phyloP scores from a whole-genome alignment of 2,329 filamentous ascomycete species.

The Penicillium sp. region DNA sequence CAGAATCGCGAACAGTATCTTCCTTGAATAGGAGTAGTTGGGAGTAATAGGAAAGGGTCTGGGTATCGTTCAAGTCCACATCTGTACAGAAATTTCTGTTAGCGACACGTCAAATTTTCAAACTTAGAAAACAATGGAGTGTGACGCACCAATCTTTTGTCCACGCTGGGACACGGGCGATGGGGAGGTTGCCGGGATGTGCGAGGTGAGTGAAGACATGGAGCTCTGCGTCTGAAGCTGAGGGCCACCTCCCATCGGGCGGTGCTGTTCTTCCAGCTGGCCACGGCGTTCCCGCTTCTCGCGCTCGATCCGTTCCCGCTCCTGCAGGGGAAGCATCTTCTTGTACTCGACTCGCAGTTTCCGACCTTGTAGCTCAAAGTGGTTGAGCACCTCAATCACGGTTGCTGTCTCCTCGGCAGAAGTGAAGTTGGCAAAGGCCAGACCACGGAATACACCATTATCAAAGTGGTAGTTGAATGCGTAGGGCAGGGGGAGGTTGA shows the following conservation, averaged over 20 bases:
- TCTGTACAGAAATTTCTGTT: conserved; percentile 45
- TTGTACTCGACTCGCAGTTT: conserved; percentile 98
- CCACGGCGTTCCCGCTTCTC: conserved; percentile 95
- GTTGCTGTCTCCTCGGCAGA: conserved; percentile 88
- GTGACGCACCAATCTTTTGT: conserved; percentile 37
- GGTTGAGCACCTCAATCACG: conserved; percentile 92
- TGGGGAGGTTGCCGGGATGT: conserved; percentile 62
- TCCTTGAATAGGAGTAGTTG: conserved; percentile 87
- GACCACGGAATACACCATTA: conserved; percentile 90
- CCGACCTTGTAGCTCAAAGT: conserved; percentile 89
- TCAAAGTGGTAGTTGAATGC: conserved; percentile 99
- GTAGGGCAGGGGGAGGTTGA: conserved; percentile 91
- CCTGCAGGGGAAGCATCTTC: conserved; percentile 95
- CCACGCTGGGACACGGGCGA: conserved; percentile 62
- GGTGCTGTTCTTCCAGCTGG: conserved; percentile 95
- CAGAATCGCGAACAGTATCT: conserved; percentile 70
- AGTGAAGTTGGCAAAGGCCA: conserved; percentile 98
- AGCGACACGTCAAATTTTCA: conserved; percentile 1
- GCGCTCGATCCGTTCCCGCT: conserved; percentile 91
- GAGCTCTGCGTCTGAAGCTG: conserved; percentile 82
- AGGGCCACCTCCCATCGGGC: conserved; percentile 58
- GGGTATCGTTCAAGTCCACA: conserved; percentile 86
- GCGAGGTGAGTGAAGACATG: conserved; percentile 71
- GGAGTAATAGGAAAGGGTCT: conserved; percentile 83
- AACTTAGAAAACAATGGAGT: not conserved